phyloP scores from a whole-genome alignment of 345 rosid species.

The Gossypium turneri region DNA sequence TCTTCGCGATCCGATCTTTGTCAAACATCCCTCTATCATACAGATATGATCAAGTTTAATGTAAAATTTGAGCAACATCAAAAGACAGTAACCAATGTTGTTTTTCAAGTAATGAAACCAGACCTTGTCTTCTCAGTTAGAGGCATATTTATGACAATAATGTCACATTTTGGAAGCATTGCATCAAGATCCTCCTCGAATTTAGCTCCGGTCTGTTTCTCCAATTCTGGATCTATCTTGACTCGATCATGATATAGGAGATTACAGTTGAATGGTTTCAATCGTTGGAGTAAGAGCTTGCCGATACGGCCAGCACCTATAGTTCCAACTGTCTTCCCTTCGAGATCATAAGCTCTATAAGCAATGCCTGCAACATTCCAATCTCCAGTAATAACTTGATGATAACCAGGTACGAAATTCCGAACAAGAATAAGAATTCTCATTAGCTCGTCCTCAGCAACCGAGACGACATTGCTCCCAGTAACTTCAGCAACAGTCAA shows the following conservation, averaged over 20 bases:
- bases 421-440: slow-evolving; percentile 83
- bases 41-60: slow-evolving; percentile 1
- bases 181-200: slow-evolving; percentile 69
- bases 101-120: not conserved
- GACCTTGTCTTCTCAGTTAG: slow-evolving; percentile 84
- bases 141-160: slow-evolving; percentile 80
- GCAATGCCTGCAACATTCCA: slow-evolving; percentile 92
- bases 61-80: not conserved
- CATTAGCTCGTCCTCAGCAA: slow-evolving; percentile 97
- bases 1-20: slow-evolving; percentile 67
- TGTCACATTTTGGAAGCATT: slow-evolving; percentile 88
- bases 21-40: slow-evolving; percentile 61
- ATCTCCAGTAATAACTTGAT: slow-evolving; percentile 77
- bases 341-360: slow-evolving; percentile 87
- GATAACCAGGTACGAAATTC: slow-evolving; percentile 83
- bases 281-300: slow-evolving; percentile 74
- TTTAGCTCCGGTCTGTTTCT: slow-evolving; percentile 65
- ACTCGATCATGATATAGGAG: slow-evolving; percentile 80
- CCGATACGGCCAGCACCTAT: slow-evolving; percentile 89
- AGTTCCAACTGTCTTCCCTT: slow-evolving; percentile 94
- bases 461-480: slow-evolving; percentile 87
- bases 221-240: slow-evolving; percentile 71
- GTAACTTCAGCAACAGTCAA: slow-evolving; percentile 92
- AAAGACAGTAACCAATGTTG: not conserved
- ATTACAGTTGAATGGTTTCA: slow-evolving; percentile 90